These are phyloP conservation scores for Physcomitrium patens DNA, from an alignment of 225 moss, liverwort and hornwort species.

Conservation along the genomic window DNA sequence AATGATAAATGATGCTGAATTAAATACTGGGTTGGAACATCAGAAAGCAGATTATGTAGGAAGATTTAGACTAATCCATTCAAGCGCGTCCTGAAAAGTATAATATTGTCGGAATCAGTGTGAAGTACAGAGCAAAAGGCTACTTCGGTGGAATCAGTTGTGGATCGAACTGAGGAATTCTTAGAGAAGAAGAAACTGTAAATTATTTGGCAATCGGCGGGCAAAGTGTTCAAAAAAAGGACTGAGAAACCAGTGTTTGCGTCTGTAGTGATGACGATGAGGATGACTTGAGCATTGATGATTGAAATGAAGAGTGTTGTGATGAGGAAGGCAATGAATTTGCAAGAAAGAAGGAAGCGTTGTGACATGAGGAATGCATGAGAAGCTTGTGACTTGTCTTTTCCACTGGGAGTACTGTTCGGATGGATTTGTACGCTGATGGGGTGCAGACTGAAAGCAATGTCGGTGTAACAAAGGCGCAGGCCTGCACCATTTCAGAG, in stretches of 20 bases:
- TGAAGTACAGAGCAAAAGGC: conserved; percentile 79
- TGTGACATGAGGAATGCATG: conserved; percentile 16
- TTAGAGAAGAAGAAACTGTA: conserved; percentile 35
- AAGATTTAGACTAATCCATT: conserved; percentile 81
- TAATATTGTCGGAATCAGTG: conserved; percentile 85
- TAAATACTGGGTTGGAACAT: conserved; percentile 27
- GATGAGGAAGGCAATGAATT: conserved; percentile 22
- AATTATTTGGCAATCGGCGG: not conserved
- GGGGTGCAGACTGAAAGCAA: conserved; percentile 26
- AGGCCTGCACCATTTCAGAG: conserved; percentile 24
- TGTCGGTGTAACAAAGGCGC: conserved; percentile 9
- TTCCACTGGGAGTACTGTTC: conserved; percentile 41
- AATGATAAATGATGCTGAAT: conserved; percentile 18
- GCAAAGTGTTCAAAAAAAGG: not conserved
- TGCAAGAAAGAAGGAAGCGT: not conserved
- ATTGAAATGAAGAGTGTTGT: conserved; percentile 71
- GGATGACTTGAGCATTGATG: conserved; percentile 65
- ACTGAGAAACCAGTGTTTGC: conserved; percentile 21
- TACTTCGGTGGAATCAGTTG: conserved; percentile 78
- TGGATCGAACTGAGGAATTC: conserved; percentile 74
- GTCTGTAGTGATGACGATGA: conserved; percentile 27
- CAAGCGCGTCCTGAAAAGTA: conserved; percentile 67
- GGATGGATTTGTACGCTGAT: conserved; percentile 38
- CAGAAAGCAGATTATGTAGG: conserved; percentile 79
- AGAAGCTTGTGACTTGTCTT: conserved; percentile 46